A percentile compares a stretch with the other conserved stretches of the same genome.
Evolutionary conservation across 306 rosid genomes (phyloP).

Genomic region (Malus sieversii): DNA sequence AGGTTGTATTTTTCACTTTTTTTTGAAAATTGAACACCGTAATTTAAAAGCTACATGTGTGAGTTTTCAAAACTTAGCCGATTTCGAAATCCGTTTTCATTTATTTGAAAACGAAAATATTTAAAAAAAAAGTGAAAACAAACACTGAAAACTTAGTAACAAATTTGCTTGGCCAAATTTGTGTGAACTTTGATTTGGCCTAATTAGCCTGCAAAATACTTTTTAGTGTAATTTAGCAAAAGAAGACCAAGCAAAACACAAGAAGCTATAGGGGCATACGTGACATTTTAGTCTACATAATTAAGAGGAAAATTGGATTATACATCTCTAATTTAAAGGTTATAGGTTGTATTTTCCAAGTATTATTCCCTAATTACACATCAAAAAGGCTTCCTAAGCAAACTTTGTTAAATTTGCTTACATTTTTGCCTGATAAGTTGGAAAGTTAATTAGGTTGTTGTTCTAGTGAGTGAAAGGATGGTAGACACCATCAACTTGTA

Average conservation of each 20-base stretch:
- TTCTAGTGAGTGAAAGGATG: constrained; percentile 81
- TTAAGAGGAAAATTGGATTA: too few relatives aligned
- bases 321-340: not conserved
- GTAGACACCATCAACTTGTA: constrained; percentile 93
- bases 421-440: not conserved
- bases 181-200: not conserved
- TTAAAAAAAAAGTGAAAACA: too few relatives aligned
- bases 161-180: not conserved
- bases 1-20: too few relatives aligned
- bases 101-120: too few relatives aligned
- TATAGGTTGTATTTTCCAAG: not conserved
- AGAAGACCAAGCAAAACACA: not conserved
- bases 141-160: too few relatives aligned
- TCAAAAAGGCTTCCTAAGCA: not conserved
- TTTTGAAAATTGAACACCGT: too few relatives aligned
- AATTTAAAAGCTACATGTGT: too few relatives aligned
- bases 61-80: too few relatives aligned
- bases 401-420: not conserved
- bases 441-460: constrained; percentile 10
- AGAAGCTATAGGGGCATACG: not conserved
- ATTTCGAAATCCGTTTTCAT: too few relatives aligned
- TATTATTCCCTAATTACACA: not conserved
- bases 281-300: too few relatives aligned
- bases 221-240: not conserved
- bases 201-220: not conserved